Percentiles rank a stretch among this genome's conserved stretches.
These are phyloP conservation scores for Obba rivulosa DNA, from an alignment of 768 basidiomycete genomes.

Conservation along the genomic window DNA sequence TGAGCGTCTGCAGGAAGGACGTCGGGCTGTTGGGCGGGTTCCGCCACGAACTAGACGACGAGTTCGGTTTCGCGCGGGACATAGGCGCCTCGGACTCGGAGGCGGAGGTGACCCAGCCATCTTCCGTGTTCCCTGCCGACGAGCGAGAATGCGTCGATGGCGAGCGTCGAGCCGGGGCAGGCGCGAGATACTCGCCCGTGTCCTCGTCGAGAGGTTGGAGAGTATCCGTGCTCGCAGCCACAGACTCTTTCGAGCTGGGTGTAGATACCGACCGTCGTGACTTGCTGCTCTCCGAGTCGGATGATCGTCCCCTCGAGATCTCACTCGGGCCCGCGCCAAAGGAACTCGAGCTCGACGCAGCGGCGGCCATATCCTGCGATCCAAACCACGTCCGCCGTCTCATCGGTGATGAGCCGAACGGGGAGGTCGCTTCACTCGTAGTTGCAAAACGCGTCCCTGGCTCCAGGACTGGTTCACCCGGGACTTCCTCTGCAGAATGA, in stretches of 20 bases:
- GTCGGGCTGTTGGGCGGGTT: slow-evolving; percentile 18
- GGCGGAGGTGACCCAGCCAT: slow-evolving; percentile 22
- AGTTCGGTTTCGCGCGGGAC: too few relatives aligned
- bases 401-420: slow-evolving; percentile 4
- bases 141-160: slow-evolving; percentile 39
- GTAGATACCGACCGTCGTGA: slow-evolving; percentile 13
- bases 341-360: slow-evolving; percentile 8
- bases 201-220: neutral
- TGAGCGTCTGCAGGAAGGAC: slow-evolving; percentile 76
- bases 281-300: slow-evolving; percentile 3
- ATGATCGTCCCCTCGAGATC: slow-evolving; percentile 9
- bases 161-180: slow-evolving; percentile 30
- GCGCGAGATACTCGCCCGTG: slow-evolving; percentile 8
- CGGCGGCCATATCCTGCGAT: slow-evolving; percentile 34
- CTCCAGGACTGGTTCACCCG: slow-evolving; percentile 15
- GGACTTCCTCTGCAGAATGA: slow-evolving; percentile 27
- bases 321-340: slow-evolving; percentile 1
- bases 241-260: neutral
- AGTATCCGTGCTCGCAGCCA: neutral
- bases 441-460: slow-evolving; percentile 5
- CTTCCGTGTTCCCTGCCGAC: slow-evolving; percentile 1
- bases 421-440: slow-evolving; percentile 16
- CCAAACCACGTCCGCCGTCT: slow-evolving; percentile 58
- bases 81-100: slow-evolving; percentile 27
- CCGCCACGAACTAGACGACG: slow-evolving; percentile 3